Evolutionary conservation across 176 grass and related monocot species (phyloP).

Genomic region (Areca catechu): DNA sequence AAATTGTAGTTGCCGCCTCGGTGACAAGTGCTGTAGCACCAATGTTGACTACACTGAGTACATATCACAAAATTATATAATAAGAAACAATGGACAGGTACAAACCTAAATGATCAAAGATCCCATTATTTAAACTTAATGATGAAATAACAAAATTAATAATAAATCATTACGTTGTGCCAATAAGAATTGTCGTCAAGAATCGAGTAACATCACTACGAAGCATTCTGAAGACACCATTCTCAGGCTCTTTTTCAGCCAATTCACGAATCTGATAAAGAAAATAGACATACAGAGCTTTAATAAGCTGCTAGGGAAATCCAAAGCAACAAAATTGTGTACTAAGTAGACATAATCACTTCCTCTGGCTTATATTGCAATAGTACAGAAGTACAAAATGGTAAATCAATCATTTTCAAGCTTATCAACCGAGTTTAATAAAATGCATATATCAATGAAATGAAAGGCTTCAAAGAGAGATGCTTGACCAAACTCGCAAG

Average conservation of each 20-base stretch:
- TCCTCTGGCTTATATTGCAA: too few relatives aligned
- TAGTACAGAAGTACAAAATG: too few relatives aligned
- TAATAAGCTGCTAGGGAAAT: too few relatives aligned
- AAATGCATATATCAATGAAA: too few relatives aligned
- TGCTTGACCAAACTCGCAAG: too few relatives aligned
- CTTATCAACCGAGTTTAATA: too few relatives aligned
- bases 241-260: constrained; percentile 91
- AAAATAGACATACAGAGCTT: not conserved
- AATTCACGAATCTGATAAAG: constrained; percentile 54
- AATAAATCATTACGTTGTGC: constrained; percentile 67
- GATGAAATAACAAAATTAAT: constrained; percentile 3
- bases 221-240: constrained; percentile 98
- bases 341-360: too few relatives aligned
- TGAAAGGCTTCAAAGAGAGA: too few relatives aligned
- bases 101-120: too few relatives aligned
- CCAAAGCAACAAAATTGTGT: too few relatives aligned
- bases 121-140: too few relatives aligned
- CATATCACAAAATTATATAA: constrained; percentile 23
- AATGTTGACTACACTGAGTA: constrained; percentile 79
- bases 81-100: not conserved
- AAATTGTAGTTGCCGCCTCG: constrained; percentile 87
- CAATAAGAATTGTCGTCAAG: constrained; percentile 94
- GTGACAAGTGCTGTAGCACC: constrained; percentile 91
- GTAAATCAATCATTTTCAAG: too few relatives aligned
- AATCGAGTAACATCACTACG: constrained; percentile 87